phyloP scores from a whole-genome alignment of 305 asterid species.

The Solanum hybrid region DNA sequence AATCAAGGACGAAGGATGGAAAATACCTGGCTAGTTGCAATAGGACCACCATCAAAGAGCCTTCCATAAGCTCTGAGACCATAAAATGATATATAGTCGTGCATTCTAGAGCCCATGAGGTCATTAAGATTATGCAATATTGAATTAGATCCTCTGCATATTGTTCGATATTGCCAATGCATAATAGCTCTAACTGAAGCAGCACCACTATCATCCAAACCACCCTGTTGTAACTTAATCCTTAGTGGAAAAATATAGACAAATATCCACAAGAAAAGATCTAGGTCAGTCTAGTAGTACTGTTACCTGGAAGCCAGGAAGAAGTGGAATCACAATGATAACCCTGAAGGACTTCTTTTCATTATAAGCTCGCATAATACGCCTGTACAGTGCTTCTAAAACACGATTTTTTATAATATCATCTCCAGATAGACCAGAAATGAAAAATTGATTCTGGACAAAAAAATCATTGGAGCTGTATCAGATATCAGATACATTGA shows the following conservation, averaged over 20 bases:
- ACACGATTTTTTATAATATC: slow-evolving; percentile 83
- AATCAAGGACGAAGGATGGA: neutral
- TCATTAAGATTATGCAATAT: slow-evolving; percentile 69
- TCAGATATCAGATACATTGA: neutral
- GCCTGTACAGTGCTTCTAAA: slow-evolving; percentile 63
- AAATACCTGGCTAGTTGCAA: slow-evolving; percentile 82
- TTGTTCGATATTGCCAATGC: slow-evolving; percentile 97
- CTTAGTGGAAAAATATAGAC: neutral
- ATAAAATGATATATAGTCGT: slow-evolving; percentile 79
- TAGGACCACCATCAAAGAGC: slow-evolving; percentile 78
- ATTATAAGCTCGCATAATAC: slow-evolving; percentile 77
- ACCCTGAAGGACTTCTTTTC: slow-evolving; percentile 87
- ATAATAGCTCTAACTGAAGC: slow-evolving; percentile 98
- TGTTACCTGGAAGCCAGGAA: slow-evolving; percentile 92
- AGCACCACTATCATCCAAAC: slow-evolving; percentile 97
- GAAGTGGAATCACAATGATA: slow-evolving; percentile 88
- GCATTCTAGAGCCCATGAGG: slow-evolving; percentile 67
- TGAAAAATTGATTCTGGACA: slow-evolving; percentile 88
- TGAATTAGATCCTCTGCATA: slow-evolving; percentile 68
- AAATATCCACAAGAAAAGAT: slow-evolving; percentile 6
- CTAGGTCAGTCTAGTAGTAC: slow-evolving; percentile 4
- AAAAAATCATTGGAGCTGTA: slow-evolving; percentile 15
- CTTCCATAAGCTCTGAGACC: slow-evolving; percentile 79
- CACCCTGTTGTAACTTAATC: slow-evolving; percentile 51
- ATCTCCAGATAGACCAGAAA: slow-evolving; percentile 90